These are phyloP conservation scores for Sporisorium sorghi DNA, from an alignment of 1,284 basidiomycete species.

Conservation along the genomic window DNA sequence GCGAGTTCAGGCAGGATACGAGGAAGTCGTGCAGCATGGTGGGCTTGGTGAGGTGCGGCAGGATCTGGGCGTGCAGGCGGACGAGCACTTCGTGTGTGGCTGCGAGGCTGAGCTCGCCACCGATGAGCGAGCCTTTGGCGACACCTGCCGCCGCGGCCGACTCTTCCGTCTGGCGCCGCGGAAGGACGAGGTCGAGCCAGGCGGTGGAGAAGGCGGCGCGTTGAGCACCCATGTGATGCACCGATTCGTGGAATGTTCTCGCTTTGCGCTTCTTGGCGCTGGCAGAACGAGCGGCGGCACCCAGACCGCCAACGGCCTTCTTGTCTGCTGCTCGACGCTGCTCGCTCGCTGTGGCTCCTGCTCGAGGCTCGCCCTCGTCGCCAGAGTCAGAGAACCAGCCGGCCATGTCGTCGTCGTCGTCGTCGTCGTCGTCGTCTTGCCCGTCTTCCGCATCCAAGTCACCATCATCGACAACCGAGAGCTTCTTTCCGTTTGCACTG, in stretches of 20 bases:
- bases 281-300: slow-evolving; percentile 31
- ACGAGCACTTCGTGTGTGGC: slow-evolving; percentile 77
- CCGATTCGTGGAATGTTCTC: slow-evolving; percentile 63
- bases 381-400: slow-evolving; percentile 69
- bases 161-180: slow-evolving; percentile 45
- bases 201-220: slow-evolving; percentile 80
- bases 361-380: slow-evolving; percentile 62
- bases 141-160: slow-evolving; percentile 18
- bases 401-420: slow-evolving; percentile 73
- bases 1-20: slow-evolving; percentile 78
- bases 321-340: slow-evolving; percentile 30
- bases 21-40: slow-evolving; percentile 92
- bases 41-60: slow-evolving; percentile 83
- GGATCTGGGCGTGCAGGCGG: slow-evolving; percentile 83
- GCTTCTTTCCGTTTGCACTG: slow-evolving; percentile 37
- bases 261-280: slow-evolving; percentile 59
- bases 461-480: slow-evolving; percentile 63
- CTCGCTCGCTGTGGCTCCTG: slow-evolving; percentile 46
- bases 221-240: slow-evolving; percentile 80
- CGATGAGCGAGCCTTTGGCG: slow-evolving; percentile 29
- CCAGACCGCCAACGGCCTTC: slow-evolving; percentile 35
- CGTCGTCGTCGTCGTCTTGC: too few species aligned
- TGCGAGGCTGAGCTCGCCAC: slow-evolving; percentile 72
- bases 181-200: slow-evolving; percentile 80
- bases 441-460: slow-evolving; percentile 52